Base-by-base conservation (phyloP, 148 eudicot species). In the Dysphania ambrosioides region DNA sequence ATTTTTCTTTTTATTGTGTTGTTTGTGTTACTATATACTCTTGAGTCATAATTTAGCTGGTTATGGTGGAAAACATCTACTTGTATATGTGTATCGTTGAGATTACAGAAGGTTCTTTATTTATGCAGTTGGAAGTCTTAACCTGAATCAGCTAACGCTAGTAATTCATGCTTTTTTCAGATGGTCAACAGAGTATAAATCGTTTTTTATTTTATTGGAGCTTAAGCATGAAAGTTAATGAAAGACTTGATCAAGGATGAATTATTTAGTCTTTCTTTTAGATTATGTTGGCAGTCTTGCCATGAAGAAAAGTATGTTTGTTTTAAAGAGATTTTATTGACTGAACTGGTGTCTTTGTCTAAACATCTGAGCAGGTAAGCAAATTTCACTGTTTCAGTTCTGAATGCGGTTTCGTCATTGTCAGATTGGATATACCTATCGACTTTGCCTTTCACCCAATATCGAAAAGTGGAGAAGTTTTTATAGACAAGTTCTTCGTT, bases 381-480 rank as follows among this genome's bases (percentile, higher is more conserved):
- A 70, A 68, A 5, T 42, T 36, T 36, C 82, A 36, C 27, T 74
- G 82, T 69, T 79, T 79, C 70, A 68, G 73, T 30, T 24, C 82
- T 10, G 70, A 68, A 34, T 79, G 82, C 12, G 82, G 82, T 8
- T 79, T 74, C 47, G 34, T 79, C 32, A 38, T 1, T 8, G 70
- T 68, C 8, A 58, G 68, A 44, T 12, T 30, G 2, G 78, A 68
- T 53, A 36, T 60, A 32, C 82, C 82, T 58, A 57, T 74, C 19
- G 78, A 78, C 32, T 26, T 73, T 32, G 9, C 11, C 4, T 2
- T 79, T 2, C 5, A 7, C 2, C 70, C 74, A 2, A 16, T 79
- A 27, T 73, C 70, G 26, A 4, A 8, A 34, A 32, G 24, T 6
- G 64, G 70, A 35, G 70, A 15, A 8, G 29, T 66, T 26, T 72